Base-by-base conservation (phyloP, 305 asterid genomes). In the Euphrasia arctica region DNA sequence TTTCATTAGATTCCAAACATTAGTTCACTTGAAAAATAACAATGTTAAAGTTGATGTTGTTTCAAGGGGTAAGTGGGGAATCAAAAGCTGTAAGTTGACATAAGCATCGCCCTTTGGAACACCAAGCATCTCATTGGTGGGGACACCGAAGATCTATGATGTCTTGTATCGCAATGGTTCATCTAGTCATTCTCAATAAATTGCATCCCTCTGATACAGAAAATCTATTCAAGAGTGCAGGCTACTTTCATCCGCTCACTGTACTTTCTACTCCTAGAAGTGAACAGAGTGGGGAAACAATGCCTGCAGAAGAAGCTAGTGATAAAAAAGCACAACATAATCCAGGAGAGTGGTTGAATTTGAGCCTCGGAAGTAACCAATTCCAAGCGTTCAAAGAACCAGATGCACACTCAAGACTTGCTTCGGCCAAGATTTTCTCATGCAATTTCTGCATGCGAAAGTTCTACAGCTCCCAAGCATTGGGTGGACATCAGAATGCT, bases 401-500 rank as follows among this genome's bases (percentile, higher is more conserved):
- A 0, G 85, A 84, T 59, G 69, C 64, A 65, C 86, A 76, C 62
- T 65, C 85, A 57, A 78, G 77, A 71, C 71, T 78, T 6, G 71
- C 74, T 52, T 66, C 87, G 49, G 61, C 75, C 11, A 90, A 85
- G 84, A 74, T 88, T 32, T 90, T 82, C 78, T 90, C 97, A 4
- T 88, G 97, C 77, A 90, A 88, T 80, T 90, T 84, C 87, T 90
- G 97, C 82, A 79, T 76, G 93, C 60, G 97, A 58, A 90, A 84
- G 69, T 90, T 90, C 73, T 84, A 85, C 77, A 90, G 90, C 72
- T 88, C 96, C 57, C 97, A 90, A 69, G 97, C 97, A 56, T 77
- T 90, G 75, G 96, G 97, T 3, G 97, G 97, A 13, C 97, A 90
- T 72, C 96, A 90, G 78, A 90, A 90, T 75, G 97, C 96, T 45